phyloP scores from a whole-genome alignment of 495 filamentous ascomycete genomes.

The Talaromyces trachyspermus region DNA sequence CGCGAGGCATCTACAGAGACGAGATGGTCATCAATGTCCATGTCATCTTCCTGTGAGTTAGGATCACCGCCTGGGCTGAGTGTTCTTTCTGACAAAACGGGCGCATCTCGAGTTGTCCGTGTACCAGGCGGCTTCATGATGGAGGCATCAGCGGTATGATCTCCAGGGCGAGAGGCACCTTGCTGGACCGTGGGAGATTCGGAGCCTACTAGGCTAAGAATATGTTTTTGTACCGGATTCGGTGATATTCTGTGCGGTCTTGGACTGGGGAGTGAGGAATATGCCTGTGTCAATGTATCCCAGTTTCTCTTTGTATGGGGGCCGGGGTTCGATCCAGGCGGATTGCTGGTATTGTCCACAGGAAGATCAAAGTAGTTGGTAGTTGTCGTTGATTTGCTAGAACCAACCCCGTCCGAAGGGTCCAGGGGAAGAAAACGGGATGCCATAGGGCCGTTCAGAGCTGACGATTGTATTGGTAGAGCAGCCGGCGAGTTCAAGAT shows the following conservation, averaged over 20 bases:
- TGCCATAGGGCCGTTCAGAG: slow-evolving; percentile 34
- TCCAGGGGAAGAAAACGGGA: slow-evolving; percentile 7
- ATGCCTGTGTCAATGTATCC: slow-evolving; percentile 61
- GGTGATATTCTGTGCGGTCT: slow-evolving; percentile 61
- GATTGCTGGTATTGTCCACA: slow-evolving; percentile 51
- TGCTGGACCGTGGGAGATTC: background rate
- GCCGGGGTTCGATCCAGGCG: slow-evolving; percentile 51
- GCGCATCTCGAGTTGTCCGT: background rate
- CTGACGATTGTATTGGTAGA: slow-evolving; percentile 29
- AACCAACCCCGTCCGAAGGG: slow-evolving; percentile 20
- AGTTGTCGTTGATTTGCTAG: slow-evolving; percentile 42
- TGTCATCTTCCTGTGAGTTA: too few relatives aligned
- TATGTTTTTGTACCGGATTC: slow-evolving; percentile 41
- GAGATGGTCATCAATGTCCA: too few relatives aligned
- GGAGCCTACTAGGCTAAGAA: background rate
- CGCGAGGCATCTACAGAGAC: too few relatives aligned
- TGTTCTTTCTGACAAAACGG: background rate
- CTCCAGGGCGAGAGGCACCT: background rate
- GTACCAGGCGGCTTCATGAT: background rate
- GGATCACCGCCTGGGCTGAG: background rate
- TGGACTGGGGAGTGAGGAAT: slow-evolving; percentile 61
- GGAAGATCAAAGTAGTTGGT: slow-evolving; percentile 79
- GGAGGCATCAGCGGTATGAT: background rate
- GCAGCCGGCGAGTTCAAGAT: slow-evolving; percentile 20
- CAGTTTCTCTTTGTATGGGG: slow-evolving; percentile 57